Evolutionary conservation across 2,329 filamentous ascomycete species (phyloP).

Genomic region (Diplodia corticola): DNA sequence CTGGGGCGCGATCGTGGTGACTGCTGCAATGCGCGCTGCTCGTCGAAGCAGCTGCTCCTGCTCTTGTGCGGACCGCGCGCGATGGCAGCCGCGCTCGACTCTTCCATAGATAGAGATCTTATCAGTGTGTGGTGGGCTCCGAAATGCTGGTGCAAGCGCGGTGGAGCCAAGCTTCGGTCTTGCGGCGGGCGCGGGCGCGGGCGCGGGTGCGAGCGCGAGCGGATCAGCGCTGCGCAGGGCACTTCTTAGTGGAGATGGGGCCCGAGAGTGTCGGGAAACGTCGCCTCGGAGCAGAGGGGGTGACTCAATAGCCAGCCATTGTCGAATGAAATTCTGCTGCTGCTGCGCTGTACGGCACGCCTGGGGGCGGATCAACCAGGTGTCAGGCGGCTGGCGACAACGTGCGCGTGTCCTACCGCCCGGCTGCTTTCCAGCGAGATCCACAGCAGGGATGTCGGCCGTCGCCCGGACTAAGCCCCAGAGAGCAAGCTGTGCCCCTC

Average conservation of each 20-base stretch:
- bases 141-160: background rate
- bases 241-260: background rate
- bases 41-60: conserved; percentile 36
- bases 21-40: conserved; percentile 37
- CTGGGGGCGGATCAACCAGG: background rate
- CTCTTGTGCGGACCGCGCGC: conserved; percentile 10
- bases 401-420: background rate
- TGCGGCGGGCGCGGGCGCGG: background rate
- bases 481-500: conserved; percentile 7
- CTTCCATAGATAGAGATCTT: background rate
- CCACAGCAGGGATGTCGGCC: conserved; percentile 9
- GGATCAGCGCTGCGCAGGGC: background rate
- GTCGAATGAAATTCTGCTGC: background rate
- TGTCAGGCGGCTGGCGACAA: background rate
- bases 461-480: conserved; percentile 5
- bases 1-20: conserved; percentile 26
- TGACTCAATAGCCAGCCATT: background rate
- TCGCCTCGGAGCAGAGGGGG: background rate
- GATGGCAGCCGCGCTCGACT: background rate
- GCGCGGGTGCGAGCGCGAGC: background rate
- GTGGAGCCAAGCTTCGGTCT: conserved; percentile 2
- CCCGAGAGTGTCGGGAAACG: background rate
- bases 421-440: background rate
- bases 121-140: background rate
- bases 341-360: background rate